Evolutionary conservation across 78 protist species (phyloP).

Genomic region (slime mould (Dictyostelium discoideum)): DNA sequence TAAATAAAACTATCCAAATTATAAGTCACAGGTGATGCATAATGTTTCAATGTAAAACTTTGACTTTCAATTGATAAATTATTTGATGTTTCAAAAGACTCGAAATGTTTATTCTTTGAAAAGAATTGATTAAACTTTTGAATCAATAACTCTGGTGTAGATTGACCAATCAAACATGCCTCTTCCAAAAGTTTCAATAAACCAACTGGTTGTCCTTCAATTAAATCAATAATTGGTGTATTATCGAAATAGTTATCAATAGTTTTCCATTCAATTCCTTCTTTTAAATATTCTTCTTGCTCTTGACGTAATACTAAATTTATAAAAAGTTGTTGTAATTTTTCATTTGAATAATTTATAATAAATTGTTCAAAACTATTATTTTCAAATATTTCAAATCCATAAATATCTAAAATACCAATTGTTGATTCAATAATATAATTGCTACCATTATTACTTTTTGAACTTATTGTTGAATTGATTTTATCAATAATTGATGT

Average conservation of each 20-base stretch:
- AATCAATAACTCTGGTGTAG: neutral
- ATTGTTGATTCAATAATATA: slow-evolving; percentile 45
- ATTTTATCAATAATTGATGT: slow-evolving; percentile 71
- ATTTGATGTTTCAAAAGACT: slow-evolving; percentile 27
- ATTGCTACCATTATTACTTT: neutral
- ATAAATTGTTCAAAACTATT: slow-evolving; percentile 97
- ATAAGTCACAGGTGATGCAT: slow-evolving; percentile 94
- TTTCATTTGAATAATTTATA: slow-evolving; percentile 97
- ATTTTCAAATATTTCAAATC: slow-evolving; percentile 92
- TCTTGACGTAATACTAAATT: slow-evolving; percentile 90
- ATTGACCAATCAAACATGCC: slow-evolving; percentile 54
- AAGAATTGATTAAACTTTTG: slow-evolving; percentile 44
- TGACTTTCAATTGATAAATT: neutral
- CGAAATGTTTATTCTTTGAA: slow-evolving; percentile 33
- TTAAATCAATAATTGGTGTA: slow-evolving; percentile 82
- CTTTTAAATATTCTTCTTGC: slow-evolving; percentile 94
- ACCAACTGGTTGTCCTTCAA: slow-evolving; percentile 83
- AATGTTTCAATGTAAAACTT: slow-evolving; percentile 86
- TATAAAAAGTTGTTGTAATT: slow-evolving; percentile 95
- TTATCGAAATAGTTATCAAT: slow-evolving; percentile 91
- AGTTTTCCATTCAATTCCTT: slow-evolving; percentile 90
- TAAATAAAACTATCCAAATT: slow-evolving; percentile 81
- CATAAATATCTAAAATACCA: slow-evolving; percentile 96
- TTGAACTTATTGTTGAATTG: neutral
- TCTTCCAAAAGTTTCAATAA: slow-evolving; percentile 27